Evolutionary conservation across 352 stramenopile genomes (phyloP).

Genomic region (Pythium pyrilobum): DNA sequence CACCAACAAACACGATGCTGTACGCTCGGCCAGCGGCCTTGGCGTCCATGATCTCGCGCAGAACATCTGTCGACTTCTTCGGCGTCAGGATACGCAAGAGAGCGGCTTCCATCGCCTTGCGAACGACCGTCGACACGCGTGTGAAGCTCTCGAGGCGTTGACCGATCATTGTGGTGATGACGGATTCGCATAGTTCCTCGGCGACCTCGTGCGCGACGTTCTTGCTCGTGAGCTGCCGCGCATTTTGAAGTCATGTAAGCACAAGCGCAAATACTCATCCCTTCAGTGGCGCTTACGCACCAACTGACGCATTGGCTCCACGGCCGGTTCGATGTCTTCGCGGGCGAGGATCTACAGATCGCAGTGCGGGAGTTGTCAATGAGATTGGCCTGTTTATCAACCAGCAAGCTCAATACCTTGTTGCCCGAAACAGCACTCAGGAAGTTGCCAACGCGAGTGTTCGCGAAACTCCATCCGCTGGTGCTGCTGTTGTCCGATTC

Average conservation of each 20-base stretch:
- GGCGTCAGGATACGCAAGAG: conserved; percentile 94
- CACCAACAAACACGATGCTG: conserved; percentile 98
- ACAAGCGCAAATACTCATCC: too few species aligned
- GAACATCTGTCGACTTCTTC: conserved; percentile 94
- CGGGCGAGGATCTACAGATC: conserved; percentile 77
- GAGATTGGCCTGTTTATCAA: background rate
- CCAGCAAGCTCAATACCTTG: conserved; percentile 43
- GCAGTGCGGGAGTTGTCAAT: background rate
- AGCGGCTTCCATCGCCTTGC: conserved; percentile 92
- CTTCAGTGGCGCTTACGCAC: conserved; percentile 33
- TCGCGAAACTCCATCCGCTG: conserved; percentile 72
- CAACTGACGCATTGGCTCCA: conserved; percentile 92
- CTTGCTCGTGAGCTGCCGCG: conserved; percentile 95
- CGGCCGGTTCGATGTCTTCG: conserved; percentile 89
- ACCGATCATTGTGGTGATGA: conserved; percentile 91
- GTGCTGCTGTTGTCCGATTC: conserved; percentile 61
- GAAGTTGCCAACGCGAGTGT: conserved; percentile 77
- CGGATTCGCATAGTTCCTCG: conserved; percentile 93
- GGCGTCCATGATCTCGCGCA: conserved; percentile 91
- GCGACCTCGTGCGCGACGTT: conserved; percentile 97
- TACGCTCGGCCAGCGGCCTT: conserved; percentile 89
- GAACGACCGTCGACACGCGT: conserved; percentile 87
- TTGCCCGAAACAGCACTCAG: conserved; percentile 82
- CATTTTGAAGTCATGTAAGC: background rate
- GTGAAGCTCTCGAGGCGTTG: conserved; percentile 95